These are phyloP conservation scores for Ajuga reptans DNA, from an alignment of 305 asterid species.

Conservation along the genomic window DNA sequence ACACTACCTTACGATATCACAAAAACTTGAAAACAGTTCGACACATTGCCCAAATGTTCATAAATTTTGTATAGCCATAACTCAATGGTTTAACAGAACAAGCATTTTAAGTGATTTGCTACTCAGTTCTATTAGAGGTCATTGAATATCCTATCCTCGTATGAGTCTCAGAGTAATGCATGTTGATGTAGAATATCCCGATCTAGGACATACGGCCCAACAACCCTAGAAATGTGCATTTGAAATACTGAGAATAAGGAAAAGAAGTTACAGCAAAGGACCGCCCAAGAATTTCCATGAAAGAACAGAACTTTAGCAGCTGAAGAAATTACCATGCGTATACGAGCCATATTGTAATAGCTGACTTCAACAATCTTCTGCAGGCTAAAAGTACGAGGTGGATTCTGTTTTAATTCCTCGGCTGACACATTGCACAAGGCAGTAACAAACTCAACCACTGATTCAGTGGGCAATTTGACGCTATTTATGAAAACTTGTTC, in stretches of 20 bases:
- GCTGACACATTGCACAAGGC: slow-evolving; percentile 88
- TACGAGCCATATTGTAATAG: slow-evolving; percentile 96
- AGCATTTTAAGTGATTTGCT: neutral
- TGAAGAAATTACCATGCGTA: slow-evolving; percentile 74
- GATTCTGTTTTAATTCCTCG: slow-evolving; percentile 87
- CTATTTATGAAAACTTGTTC: slow-evolving; percentile 81
- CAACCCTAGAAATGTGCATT: neutral
- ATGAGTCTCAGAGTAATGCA: neutral
- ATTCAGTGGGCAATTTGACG: slow-evolving; percentile 84
- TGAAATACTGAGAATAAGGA: neutral
- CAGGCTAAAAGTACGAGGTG: slow-evolving; percentile 91
- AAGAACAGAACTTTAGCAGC: slow-evolving; percentile 18
- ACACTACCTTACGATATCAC: neutral
- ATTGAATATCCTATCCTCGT: slow-evolving; percentile 1
- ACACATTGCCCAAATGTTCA: neutral
- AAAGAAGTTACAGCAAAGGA: neutral
- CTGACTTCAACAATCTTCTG: slow-evolving; percentile 92
- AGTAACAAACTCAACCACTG: slow-evolving; percentile 85
- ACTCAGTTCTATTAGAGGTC: slow-evolving; percentile 11
- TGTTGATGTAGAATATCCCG: neutral
- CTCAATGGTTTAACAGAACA: neutral
- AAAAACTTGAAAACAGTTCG: neutral
- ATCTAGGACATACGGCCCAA: neutral
- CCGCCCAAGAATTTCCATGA: neutral
- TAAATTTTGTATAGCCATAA: neutral